Conservation (phyloP, 2,329 filamentous ascomycete species). For the Apiospora marii region DNA sequence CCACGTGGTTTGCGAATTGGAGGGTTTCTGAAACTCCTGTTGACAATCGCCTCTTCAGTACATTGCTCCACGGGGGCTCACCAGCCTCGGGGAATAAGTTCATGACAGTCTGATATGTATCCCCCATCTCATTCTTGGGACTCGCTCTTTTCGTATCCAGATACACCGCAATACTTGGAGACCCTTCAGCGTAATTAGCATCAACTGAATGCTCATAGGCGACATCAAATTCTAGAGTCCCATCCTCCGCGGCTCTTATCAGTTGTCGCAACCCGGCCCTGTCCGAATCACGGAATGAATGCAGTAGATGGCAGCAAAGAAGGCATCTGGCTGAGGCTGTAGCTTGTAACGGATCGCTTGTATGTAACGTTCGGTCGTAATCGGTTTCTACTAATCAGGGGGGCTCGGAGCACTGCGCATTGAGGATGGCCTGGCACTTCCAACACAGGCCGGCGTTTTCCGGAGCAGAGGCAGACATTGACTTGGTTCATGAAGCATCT, state of each 20-base stretch:
- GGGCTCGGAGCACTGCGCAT: neutral
- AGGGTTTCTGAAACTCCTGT: neutral
- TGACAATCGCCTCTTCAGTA: neutral
- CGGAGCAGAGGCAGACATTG: neutral
- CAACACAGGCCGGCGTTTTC: neutral
- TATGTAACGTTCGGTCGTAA: rapidly evolving
- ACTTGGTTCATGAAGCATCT: no score
- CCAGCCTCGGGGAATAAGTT: neutral
- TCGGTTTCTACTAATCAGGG: neutral
- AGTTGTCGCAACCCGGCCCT: neutral
- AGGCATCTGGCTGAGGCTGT: neutral
- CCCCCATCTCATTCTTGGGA: no score
- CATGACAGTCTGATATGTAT: no score
- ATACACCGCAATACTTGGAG: no score
- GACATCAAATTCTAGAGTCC: neutral
- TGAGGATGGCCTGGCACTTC: neutral
- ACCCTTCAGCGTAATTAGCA: neutral
- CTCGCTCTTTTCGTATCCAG: no score
- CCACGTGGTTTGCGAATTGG: neutral
- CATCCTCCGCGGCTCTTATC: neutral
- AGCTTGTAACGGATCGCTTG: neutral
- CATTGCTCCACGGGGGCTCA: no score
- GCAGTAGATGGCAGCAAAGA: neutral
- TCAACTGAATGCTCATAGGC: neutral
- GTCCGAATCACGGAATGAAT: neutral